These are phyloP conservation scores for Setomelanomma holmii DNA, from an alignment of 2,329 filamentous ascomycete species.

Conservation along the genomic window DNA sequence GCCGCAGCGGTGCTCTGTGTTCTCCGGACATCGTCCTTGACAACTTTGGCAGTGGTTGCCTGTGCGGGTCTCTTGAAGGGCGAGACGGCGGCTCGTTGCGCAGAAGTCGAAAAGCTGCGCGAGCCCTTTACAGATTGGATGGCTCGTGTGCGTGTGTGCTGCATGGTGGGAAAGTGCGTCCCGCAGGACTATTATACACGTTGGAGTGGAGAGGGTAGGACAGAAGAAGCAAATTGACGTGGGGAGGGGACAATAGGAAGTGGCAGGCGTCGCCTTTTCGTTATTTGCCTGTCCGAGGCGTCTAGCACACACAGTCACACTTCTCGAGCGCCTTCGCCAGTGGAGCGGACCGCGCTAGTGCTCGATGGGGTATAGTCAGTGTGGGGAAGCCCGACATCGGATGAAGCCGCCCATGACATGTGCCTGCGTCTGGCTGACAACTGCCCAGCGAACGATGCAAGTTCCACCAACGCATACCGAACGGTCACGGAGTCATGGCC, in stretches of 20 bases:
- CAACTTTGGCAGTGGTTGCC: constrained; percentile 34
- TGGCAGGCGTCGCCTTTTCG: constrained; percentile 19
- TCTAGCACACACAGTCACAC: constrained; percentile 10
- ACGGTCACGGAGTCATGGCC: constrained; percentile 33
- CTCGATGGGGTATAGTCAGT: not conserved
- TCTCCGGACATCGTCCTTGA: constrained; percentile 51
- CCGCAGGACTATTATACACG: constrained; percentile 15
- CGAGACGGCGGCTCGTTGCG: constrained; percentile 51
- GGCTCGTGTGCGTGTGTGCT: constrained; percentile 48
- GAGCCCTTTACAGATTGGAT: constrained; percentile 46
- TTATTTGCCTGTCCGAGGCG: constrained; percentile 17
- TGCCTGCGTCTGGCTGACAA: not conserved
- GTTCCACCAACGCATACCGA: constrained; percentile 11
- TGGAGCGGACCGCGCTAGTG: not conserved
- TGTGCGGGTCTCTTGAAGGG: constrained; percentile 51
- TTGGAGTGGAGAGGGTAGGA: constrained; percentile 11
- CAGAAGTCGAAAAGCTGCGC: constrained; percentile 54
- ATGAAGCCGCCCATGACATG: constrained; percentile 3
- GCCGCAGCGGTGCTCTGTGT: constrained; percentile 53
- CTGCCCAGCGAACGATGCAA: constrained; percentile 14
- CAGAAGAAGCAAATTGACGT: constrained; percentile 13
- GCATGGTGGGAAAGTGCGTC: constrained; percentile 34
- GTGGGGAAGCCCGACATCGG: constrained; percentile 7
- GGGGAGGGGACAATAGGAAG: constrained; percentile 1
- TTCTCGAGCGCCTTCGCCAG: constrained; percentile 3